Evolutionary conservation across 164 flowering plant genomes (phyloP).

Genomic region (Sextonia rubra): DNA sequence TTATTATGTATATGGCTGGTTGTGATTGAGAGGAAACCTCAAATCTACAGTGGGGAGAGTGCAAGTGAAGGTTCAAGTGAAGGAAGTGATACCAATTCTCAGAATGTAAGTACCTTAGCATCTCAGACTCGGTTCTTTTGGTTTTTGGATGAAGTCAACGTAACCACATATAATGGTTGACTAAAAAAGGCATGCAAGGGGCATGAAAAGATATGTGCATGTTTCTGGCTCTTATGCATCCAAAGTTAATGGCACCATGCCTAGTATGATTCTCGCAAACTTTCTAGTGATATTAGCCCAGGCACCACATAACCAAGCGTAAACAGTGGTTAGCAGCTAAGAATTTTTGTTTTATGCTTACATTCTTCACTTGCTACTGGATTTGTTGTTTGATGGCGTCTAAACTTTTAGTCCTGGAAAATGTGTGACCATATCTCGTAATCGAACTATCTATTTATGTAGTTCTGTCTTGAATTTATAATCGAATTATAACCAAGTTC

Average conservation of each 20-base stretch:
- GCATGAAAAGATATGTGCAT: neutral
- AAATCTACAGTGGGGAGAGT: conserved; percentile 78
- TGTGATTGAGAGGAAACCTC: conserved; percentile 13
- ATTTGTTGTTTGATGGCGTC: neutral
- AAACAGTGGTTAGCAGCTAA: neutral
- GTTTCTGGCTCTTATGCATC: neutral
- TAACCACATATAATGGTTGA: neutral
- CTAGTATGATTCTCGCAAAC: neutral
- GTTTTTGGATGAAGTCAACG: neutral
- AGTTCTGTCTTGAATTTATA: no score
- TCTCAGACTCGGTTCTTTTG: conserved; percentile 4
- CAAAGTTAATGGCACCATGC: neutral
- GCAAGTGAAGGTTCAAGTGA: conserved; percentile 91
- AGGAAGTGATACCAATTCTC: conserved; percentile 94
- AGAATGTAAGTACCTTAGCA: conserved; percentile 57
- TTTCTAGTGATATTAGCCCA: neutral
- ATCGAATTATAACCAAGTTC: no score
- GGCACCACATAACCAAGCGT: neutral
- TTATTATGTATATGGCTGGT: conserved; percentile 1
- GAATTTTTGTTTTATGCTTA: neutral
- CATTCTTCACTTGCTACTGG: neutral
- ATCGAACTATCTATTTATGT: neutral
- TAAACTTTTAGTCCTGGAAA: neutral
- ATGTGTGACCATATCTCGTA: neutral
- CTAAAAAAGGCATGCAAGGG: neutral